A percentile compares a stretch with the other conserved stretches of the same genome.
Conservation (phyloP, 2,329 filamentous ascomycete genomes). For the Fusarium brevicatenulatum region DNA sequence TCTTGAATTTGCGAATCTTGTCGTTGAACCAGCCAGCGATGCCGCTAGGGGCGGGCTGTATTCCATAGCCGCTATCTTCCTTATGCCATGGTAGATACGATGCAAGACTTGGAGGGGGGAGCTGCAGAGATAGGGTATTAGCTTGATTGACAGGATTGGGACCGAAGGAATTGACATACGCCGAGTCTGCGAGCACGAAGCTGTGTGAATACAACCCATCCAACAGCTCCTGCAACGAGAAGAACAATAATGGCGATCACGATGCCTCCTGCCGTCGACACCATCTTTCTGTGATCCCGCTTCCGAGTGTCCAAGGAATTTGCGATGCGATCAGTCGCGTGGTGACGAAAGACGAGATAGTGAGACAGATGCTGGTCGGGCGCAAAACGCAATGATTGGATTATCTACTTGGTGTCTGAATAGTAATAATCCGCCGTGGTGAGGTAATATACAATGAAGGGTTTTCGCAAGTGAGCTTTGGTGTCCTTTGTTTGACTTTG, state of each 20-base stretch:
- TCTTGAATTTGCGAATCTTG: slow-evolving; percentile 70
- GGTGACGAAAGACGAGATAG: slow-evolving; percentile 1
- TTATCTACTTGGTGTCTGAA: not conserved
- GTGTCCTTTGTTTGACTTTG: slow-evolving; percentile 8
- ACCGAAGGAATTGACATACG: slow-evolving; percentile 53
- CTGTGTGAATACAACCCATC: slow-evolving; percentile 78
- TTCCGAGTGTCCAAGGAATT: not conserved
- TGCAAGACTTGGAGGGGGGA: slow-evolving; percentile 74
- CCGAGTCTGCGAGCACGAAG: slow-evolving; percentile 78
- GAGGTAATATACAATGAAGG: not conserved
- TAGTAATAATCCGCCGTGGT: not conserved
- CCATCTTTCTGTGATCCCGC: slow-evolving; percentile 55
- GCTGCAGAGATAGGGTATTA: slow-evolving; percentile 52
- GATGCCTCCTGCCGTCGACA: slow-evolving; percentile 71
- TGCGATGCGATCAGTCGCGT: slow-evolving; percentile 24
- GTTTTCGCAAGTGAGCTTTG: not conserved
- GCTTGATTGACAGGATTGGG: not conserved
- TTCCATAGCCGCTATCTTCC: slow-evolving; percentile 58
- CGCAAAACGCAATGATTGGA: slow-evolving; percentile 5
- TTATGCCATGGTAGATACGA: slow-evolving; percentile 78
- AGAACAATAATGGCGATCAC: slow-evolving; percentile 77
- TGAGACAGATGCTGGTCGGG: not conserved
- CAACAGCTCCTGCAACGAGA: slow-evolving; percentile 64
- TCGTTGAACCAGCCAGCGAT: slow-evolving; percentile 78
- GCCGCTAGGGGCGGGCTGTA: slow-evolving; percentile 68